phyloP scores from a whole-genome alignment of 2,329 filamentous ascomycete species.

The Neopestalotiopsis sp. region DNA sequence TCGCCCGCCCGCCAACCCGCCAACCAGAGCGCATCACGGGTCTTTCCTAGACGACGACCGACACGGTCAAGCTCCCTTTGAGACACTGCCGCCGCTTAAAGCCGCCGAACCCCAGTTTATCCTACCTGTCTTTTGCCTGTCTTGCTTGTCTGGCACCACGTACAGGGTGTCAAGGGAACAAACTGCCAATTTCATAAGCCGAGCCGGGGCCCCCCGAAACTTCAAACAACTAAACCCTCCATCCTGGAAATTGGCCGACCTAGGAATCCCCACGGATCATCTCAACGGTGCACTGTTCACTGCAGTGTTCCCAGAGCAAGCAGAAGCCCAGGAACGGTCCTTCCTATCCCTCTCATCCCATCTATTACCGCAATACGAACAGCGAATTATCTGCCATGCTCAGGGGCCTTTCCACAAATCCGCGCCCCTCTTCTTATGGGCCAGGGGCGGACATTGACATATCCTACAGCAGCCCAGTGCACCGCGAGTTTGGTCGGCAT shows the following conservation, averaged over 20 bases:
- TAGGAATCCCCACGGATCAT: conserved; percentile 14
- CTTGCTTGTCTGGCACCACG: not conserved
- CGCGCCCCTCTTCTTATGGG: conserved; percentile 1
- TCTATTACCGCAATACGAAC: not conserved
- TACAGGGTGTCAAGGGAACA: not conserved
- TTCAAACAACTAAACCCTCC: conserved; percentile 13
- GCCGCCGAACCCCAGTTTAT: conserved; percentile 2
- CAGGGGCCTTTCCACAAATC: not conserved
- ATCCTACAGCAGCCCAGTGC: conserved; percentile 14
- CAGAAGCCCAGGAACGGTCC: not conserved
- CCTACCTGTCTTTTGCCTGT: not conserved
- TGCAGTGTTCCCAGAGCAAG: conserved; percentile 8
- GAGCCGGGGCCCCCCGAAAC: conserved; percentile 14
- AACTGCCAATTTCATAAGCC: conserved; percentile 5
- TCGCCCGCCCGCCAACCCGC: not conserved
- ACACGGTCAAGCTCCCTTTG: not conserved
- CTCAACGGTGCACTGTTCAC: not conserved
- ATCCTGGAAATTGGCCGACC: conserved; percentile 8
- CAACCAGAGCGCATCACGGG: not conserved
- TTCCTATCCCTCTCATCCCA: not conserved
- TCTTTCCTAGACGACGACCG: not conserved
- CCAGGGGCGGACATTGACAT: conserved; percentile 1
- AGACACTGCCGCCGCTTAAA: not conserved
- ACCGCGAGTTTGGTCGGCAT: conserved; percentile 22
- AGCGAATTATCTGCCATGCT: conserved; percentile 16